These are phyloP conservation scores for Epichloe brachyelytri DNA, from an alignment of 2,329 filamentous ascomycete genomes.

Conservation along the genomic window DNA sequence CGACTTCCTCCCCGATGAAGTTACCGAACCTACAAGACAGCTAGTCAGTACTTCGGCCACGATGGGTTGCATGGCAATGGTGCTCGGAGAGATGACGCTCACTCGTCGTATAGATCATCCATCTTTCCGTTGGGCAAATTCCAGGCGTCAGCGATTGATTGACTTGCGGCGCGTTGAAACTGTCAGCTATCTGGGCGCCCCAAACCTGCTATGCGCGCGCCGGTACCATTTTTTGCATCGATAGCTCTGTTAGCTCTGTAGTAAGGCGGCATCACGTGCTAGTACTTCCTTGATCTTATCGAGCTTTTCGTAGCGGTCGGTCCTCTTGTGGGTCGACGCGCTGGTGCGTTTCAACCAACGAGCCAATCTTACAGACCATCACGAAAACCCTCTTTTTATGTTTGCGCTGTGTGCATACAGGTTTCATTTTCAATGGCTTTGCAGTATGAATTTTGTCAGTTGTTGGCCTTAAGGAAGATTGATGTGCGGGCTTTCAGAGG, in stretches of 20 bases:
- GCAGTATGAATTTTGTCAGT: too few relatives aligned
- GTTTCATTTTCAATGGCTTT: too few relatives aligned
- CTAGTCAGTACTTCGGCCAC: neutral
- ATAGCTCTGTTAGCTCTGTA: neutral
- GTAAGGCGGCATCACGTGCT: slow-evolving; percentile 8
- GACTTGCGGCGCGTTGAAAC: slow-evolving; percentile 10
- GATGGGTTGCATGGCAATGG: neutral
- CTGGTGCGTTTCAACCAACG: neutral
- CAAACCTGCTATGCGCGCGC: slow-evolving; percentile 2
- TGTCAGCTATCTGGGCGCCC: neutral
- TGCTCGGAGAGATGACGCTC: slow-evolving; percentile 13
- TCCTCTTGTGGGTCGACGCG: neutral
- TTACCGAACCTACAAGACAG: slow-evolving; percentile 67
- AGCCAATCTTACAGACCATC: too few relatives aligned
- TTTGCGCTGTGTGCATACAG: too few relatives aligned
- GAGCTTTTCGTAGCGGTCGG: neutral
- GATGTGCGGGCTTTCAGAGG: too few relatives aligned
- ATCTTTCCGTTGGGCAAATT: slow-evolving; percentile 32
- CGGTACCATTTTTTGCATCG: slow-evolving; percentile 9
- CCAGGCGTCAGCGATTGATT: slow-evolving; percentile 8
- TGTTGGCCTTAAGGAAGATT: too few relatives aligned
- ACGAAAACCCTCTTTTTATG: too few relatives aligned
- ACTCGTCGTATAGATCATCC: slow-evolving; percentile 98
- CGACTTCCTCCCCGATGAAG: slow-evolving; percentile 84
- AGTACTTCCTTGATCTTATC: too few relatives aligned